A percentile compares a stretch with the other conserved stretches of the same genome.
Conservation (phyloP, 768 basidiomycete genomes). For the Roridomyces roridus region DNA sequence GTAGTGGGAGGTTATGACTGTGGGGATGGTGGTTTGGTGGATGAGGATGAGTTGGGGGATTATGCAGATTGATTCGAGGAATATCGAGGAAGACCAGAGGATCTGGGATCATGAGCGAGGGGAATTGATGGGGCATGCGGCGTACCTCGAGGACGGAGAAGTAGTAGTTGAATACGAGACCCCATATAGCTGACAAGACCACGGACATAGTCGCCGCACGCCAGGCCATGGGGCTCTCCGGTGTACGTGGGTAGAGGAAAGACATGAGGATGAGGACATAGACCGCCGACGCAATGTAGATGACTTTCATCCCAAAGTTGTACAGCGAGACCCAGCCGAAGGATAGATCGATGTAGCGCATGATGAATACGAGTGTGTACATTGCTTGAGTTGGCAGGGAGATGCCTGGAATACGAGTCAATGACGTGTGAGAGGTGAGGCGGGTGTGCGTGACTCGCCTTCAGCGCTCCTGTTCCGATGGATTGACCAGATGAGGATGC, state of each 20-base stretch:
- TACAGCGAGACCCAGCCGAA: slow-evolving; percentile 68
- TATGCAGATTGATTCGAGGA: slow-evolving; percentile 79
- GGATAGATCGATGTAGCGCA: slow-evolving; percentile 79
- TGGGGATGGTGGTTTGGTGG: slow-evolving; percentile 82
- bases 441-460: no score
- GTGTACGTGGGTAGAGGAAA: slow-evolving; percentile 78
- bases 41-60: slow-evolving; percentile 84
- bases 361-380: slow-evolving; percentile 74
- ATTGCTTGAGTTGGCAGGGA: slow-evolving; percentile 84
- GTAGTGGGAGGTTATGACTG: slow-evolving; percentile 85
- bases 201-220: not conserved
- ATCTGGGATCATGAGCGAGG: slow-evolving; percentile 51
- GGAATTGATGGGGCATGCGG: slow-evolving; percentile 37
- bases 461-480: slow-evolving; percentile 21
- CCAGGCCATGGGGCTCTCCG: slow-evolving; percentile 73
- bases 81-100: slow-evolving; percentile 85
- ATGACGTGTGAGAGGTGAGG: no score
- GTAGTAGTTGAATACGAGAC: slow-evolving; percentile 73
- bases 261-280: slow-evolving; percentile 82
- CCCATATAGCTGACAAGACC: slow-evolving; percentile 56
- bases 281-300: slow-evolving; percentile 72
- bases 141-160: slow-evolving; percentile 1
- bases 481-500: slow-evolving; percentile 22
- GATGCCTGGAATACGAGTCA: no score
- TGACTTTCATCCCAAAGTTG: slow-evolving; percentile 80